phyloP scores from a whole-genome alignment of 495 filamentous ascomycete species.

The Trypethelium eluteriae region DNA sequence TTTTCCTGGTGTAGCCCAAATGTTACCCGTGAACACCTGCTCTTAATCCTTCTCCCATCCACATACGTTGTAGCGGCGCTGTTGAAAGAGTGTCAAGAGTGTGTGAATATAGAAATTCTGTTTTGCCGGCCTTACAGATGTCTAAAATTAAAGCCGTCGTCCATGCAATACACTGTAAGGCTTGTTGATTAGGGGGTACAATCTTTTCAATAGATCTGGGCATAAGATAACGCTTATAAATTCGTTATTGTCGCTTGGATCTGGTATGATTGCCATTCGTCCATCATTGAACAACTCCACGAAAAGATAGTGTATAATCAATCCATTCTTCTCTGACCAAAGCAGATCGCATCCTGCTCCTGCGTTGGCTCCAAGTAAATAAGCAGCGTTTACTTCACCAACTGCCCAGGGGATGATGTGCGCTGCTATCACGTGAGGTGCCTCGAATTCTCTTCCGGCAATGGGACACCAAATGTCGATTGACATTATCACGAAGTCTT shows the following conservation, averaged over 20 bases:
- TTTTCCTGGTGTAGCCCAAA: constrained; percentile 13
- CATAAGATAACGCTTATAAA: constrained; percentile 11
- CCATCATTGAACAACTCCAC: constrained; percentile 1
- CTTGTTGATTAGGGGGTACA: background rate
- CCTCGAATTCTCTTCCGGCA: background rate
- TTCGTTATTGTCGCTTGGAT: constrained; percentile 10
- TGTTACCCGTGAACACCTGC: background rate
- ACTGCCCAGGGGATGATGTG: background rate
- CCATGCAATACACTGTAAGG: background rate
- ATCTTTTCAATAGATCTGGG: background rate
- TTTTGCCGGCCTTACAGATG: constrained; percentile 12
- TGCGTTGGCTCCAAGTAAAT: background rate
- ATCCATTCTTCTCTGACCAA: background rate
- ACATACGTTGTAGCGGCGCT: constrained; percentile 13
- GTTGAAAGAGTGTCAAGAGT: background rate
- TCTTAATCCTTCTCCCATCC: constrained; percentile 5
- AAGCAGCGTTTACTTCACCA: background rate
- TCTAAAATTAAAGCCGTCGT: constrained; percentile 1
- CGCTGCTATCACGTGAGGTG: background rate
- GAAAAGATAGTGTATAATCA: background rate
- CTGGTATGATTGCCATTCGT: constrained; percentile 9
- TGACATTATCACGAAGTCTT: background rate
- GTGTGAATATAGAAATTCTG: constrained; percentile 1
- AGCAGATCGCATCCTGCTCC: background rate
- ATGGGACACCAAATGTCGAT: background rate